A percentile compares a stretch with the other conserved stretches of the same genome.
phyloP scores from a whole-genome alignment of 2,329 filamentous ascomycete species.

The Tolypocladium capitatum region DNA sequence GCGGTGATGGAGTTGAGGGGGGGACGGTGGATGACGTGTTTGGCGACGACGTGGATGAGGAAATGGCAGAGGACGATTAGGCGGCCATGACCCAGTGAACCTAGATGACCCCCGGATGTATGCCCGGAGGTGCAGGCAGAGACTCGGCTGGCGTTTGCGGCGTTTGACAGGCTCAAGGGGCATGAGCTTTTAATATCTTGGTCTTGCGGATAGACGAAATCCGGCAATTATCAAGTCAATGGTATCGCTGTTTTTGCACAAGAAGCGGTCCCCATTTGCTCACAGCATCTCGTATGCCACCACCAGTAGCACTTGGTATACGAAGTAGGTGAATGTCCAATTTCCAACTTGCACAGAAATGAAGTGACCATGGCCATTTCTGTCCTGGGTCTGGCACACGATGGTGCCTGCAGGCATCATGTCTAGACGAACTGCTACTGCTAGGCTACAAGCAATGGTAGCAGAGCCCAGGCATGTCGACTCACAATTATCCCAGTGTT shows the following conservation, averaged over 20 bases:
- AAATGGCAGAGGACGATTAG: constrained; percentile 34
- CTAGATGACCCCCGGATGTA: background rate
- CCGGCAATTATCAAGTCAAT: background rate
- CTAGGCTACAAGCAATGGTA: too few species aligned
- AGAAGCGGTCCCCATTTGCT: background rate
- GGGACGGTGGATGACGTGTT: constrained; percentile 43
- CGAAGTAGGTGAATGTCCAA: too few species aligned
- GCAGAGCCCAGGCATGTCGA: too few species aligned
- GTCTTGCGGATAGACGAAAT: background rate
- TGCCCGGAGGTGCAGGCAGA: background rate
- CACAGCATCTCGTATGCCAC: background rate
- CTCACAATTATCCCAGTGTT: background rate
- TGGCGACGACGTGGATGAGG: constrained; percentile 40
- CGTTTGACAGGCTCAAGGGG: constrained; percentile 1
- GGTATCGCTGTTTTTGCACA: background rate
- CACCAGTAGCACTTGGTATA: too few species aligned
- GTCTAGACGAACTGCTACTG: too few species aligned
- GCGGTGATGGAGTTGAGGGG: constrained; percentile 33
- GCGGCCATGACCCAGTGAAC: too few species aligned
- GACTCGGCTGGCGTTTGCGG: constrained; percentile 4
- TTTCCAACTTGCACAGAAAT: too few species aligned
- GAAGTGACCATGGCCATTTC: too few species aligned
- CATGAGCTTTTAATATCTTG: constrained; percentile 1
- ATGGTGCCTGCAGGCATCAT: background rate
- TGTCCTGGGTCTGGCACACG: too few species aligned